These are phyloP conservation scores for Neurospora crassa DNA, from an alignment of 2,329 filamentous ascomycete species.

Conservation along the genomic window DNA sequence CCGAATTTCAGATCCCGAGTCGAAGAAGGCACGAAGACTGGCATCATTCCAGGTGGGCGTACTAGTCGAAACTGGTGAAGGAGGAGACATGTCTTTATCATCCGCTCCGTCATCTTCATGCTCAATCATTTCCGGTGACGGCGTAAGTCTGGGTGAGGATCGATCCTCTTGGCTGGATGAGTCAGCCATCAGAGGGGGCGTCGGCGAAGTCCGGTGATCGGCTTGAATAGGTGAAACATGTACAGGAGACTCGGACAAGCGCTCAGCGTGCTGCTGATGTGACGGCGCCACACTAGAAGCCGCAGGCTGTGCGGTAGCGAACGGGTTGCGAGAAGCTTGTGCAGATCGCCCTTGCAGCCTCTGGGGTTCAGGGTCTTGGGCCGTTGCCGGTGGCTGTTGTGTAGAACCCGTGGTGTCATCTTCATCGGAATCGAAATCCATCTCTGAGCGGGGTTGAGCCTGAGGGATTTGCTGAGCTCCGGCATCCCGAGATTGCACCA, in stretches of 20 bases:
- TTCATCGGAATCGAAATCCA: conserved; percentile 59
- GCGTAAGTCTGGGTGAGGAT: conserved; percentile 53
- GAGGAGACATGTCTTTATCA: conserved; percentile 39
- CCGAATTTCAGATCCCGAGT: conserved; percentile 78
- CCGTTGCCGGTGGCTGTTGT: conserved; percentile 19
- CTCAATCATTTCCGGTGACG: conserved; percentile 51
- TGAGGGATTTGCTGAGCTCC: conserved; percentile 48
- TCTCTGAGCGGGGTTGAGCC: conserved; percentile 52
- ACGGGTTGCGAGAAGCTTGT: conserved; percentile 7
- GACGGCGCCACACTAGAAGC: not conserved
- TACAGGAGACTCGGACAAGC: conserved; percentile 59
- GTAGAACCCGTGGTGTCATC: conserved; percentile 21
- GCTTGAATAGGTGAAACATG: conserved; percentile 48
- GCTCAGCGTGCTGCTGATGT: conserved; percentile 27
- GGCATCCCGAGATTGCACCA: conserved; percentile 27
- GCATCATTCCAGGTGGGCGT: conserved; percentile 76
- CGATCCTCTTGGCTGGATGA: conserved; percentile 60
- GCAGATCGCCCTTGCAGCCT: conserved; percentile 24
- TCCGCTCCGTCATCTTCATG: conserved; percentile 33
- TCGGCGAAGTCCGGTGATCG: conserved; percentile 30
- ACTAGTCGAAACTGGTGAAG: conserved; percentile 45
- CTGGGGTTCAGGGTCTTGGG: conserved; percentile 13
- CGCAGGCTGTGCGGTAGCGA: conserved; percentile 18
- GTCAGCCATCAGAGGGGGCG: conserved; percentile 60
- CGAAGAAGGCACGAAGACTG: conserved; percentile 79